Percentiles rank a stretch among this genome's conserved stretches.
Conservation (phyloP, 495 filamentous ascomycete genomes). For the Letharia columbiana region DNA sequence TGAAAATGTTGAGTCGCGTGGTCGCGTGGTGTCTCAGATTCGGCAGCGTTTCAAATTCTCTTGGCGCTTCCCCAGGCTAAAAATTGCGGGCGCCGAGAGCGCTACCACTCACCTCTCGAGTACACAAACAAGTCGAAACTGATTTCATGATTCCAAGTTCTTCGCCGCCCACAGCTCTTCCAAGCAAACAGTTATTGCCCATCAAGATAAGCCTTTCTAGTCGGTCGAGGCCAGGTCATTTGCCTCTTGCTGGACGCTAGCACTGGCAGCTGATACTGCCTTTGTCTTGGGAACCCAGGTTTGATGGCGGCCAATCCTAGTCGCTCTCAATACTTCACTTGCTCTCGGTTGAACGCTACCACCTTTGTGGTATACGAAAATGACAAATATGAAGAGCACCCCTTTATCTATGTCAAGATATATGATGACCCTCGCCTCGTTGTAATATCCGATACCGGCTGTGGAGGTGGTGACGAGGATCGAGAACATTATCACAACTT, state of each 20-base stretch:
- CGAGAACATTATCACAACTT: conserved; percentile 20
- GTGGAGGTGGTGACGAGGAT: conserved; percentile 24
- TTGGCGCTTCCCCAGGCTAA: conserved; percentile 8
- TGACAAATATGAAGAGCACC: conserved; percentile 33
- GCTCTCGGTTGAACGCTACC: conserved; percentile 28
- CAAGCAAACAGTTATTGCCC: neutral
- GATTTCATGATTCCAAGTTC: neutral
- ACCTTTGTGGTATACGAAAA: conserved; percentile 35
- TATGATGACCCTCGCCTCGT: conserved; percentile 28
- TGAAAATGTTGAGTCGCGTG: neutral
- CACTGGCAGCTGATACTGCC: too few species aligned
- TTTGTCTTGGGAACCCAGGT: neutral
- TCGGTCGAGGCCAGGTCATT: neutral
- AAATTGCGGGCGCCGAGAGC: neutral
- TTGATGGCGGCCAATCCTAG: neutral
- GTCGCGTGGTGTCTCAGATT: conserved; percentile 4
- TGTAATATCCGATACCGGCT: conserved; percentile 33
- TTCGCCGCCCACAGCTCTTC: neutral
- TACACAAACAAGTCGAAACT: neutral
- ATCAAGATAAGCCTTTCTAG: neutral
- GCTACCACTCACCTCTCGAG: neutral
- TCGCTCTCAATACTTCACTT: conserved; percentile 26
- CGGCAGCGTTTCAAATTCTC: conserved; percentile 9
- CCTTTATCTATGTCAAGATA: conserved; percentile 36
- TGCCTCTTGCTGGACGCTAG: too few species aligned